A percentile compares a stretch with the other conserved stretches of the same genome.
Evolutionary conservation across 2,329 filamentous ascomycete species (phyloP).

Genomic region (Zymoseptoria pseudotritici): DNA sequence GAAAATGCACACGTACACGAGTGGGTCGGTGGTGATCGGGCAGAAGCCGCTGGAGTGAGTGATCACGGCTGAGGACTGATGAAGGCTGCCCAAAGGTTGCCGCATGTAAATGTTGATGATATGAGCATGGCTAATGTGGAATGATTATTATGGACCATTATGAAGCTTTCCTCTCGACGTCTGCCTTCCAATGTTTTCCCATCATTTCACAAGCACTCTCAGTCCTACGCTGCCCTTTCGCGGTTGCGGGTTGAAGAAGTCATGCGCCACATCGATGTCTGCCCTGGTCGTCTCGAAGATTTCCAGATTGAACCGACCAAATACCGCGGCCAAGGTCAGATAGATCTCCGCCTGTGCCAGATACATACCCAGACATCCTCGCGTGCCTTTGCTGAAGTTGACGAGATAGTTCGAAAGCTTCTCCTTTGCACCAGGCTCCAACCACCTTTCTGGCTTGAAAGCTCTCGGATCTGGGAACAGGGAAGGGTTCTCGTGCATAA

Average conservation of each 20-base stretch:
- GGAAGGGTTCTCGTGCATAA: conserved; percentile 28
- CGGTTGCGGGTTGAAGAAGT: conserved; percentile 4
- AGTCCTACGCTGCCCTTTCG: not conserved
- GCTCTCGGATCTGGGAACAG: conserved; percentile 26
- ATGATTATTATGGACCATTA: not conserved
- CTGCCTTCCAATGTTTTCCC: not conserved
- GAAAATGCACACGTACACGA: conserved; percentile 3
- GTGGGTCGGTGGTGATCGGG: conserved; percentile 2
- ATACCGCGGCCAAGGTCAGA: conserved; percentile 13
- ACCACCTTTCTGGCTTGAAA: conserved; percentile 32
- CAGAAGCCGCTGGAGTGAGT: conserved; percentile 3
- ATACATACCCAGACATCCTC: conserved; percentile 25
- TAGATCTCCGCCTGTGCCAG: conserved; percentile 23
- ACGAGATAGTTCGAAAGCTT: conserved; percentile 26
- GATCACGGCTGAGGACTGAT: not conserved
- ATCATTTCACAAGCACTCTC: conserved; percentile 2
- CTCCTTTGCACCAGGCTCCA: conserved; percentile 9
- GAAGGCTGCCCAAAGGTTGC: not conserved
- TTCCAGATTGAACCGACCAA: conserved; percentile 17
- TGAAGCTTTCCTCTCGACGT: not conserved
- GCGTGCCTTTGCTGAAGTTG: conserved; percentile 30
- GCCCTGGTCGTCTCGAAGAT: conserved; percentile 14
- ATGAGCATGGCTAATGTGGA: not conserved
- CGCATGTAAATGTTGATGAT: not conserved
- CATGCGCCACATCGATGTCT: conserved; percentile 14